Percentiles rank a stretch among this genome's conserved stretches.
These are phyloP conservation scores for Amphibolis antarctica DNA, from an alignment of 106 monocot genomes.

Conservation along the genomic window DNA sequence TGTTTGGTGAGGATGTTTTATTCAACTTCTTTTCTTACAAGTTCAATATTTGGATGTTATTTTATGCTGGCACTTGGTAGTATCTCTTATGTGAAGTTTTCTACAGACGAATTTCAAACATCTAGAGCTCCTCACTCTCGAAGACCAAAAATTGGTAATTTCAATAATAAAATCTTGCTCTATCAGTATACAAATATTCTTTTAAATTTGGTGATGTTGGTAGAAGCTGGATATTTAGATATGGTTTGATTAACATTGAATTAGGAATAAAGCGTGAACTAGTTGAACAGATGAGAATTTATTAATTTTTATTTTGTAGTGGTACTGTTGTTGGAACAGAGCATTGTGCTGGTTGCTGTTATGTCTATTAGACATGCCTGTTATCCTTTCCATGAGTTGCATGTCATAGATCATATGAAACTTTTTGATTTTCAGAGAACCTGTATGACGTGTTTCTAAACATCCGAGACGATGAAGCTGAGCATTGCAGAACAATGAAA, in stretches of 20 bases:
- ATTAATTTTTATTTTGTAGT: not conserved
- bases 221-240: not conserved
- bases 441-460: constrained; percentile 90
- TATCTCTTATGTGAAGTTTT: not conserved
- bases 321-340: not conserved
- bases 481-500: constrained; percentile 97
- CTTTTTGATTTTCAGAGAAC: constrained; percentile 41
- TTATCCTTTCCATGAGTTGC: not conserved
- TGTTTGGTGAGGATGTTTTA: constrained; percentile 55
- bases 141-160: constrained; percentile 79
- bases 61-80: not conserved
- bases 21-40: not conserved
- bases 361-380: not conserved
- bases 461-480: constrained; percentile 79
- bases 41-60: not conserved
- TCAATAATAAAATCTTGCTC: not conserved
- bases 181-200: not conserved
- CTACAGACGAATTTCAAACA: constrained; percentile 95
- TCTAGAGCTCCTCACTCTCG: constrained; percentile 57
- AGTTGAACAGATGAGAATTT: not conserved
- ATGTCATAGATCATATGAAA: too few relatives aligned
- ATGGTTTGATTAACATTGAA: not conserved
- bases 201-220: not conserved
- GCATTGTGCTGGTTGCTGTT: not conserved
- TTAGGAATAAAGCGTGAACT: not conserved